Evolutionary conservation across 495 filamentous ascomycete genomes (phyloP), one percentile per base, ranked within the genome.

Genomic region (Xylaria bambusicola): DNA sequence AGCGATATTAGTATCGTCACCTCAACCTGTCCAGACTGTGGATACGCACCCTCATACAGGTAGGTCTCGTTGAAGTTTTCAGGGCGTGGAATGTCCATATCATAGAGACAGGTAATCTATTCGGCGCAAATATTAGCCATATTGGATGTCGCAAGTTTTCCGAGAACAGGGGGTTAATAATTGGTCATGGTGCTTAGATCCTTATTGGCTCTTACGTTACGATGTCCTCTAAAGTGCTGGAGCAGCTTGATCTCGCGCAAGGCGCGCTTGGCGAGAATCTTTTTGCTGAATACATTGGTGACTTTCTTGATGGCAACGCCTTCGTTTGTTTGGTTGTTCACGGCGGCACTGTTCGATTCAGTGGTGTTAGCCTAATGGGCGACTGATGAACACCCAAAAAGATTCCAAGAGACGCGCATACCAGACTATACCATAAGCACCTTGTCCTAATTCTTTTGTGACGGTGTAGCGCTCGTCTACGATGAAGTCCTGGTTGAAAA

Each of bases 261-360:
- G 53, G 95, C 94, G 64, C 94, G 90, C 83, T 98, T 98, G 60
- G 94, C 94, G 59, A 98, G 80, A 64, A 98, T 98, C 86, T 98
- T 98, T 80, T 98, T 98, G 84, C 92, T 97, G 82, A 98, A 98
- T 60, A 98, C 95, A 88, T 98, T 98, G 76, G 94, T 98, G 69
- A 98, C 91, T 74, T 98, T 98, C 80, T 98, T 98, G 77, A 98
- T 91, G 58, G 94, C 94, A 54, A 98, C 93, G n/a, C 94, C 94
- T 71, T 98, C 94, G 66, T 86, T 87, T 13, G 91, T 96, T 71
- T 89, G 84, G 67, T 83, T 86, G 79, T 98, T 97, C 53, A 91
- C 92, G 24, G 94, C 95, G 51, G 95, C 95, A 75, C 93, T 94
- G 72, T 57, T 50, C 29, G 24, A 21, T 23, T 15, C 6, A 44